Base-by-base conservation (phyloP, 2,329 filamentous ascomycete species). In the Didymella arachidicola region DNA sequence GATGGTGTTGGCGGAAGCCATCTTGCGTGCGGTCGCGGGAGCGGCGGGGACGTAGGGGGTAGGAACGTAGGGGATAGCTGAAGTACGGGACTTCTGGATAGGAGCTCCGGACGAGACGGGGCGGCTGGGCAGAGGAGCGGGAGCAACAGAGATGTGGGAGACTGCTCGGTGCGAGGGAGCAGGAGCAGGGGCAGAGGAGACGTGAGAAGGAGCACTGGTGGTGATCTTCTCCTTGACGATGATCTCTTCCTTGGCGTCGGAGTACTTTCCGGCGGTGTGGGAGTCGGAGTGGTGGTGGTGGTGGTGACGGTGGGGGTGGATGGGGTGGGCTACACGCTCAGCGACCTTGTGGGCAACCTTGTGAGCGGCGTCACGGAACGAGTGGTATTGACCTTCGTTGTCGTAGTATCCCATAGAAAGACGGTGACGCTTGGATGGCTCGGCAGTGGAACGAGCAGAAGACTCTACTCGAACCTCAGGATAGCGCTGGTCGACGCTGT, bases 381-480 rank as follows among this genome's bases (percentile, higher is more conserved):
- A 88, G 81, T 90, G 88, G 81, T 90, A 90, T 70, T 90, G 84
- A 76, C 88, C 88, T 78, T 90, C 87, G 82, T 90, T 86, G 86
- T 90, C 88, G 87, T 90, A 90, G 83, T 90, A 91, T 83, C 88
- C 88, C 88, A 91, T 91, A 75, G 88, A 87, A 84, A 79, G 79
- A 77, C 81, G 79, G 75, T 79, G 79, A 69, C 79, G 76, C 68
- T 78, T 79, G 62, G 79, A 77, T 67, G 78, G 72, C 73, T 86
- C 83, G 73, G 82, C 79, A 73, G 83, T 84, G 68, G 81, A 79
- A 67, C 79, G 79, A 70, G 78, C 75, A 75, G 80, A 73, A 53
- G 71, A 73, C 64, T 82, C 76, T 78, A 84, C 80, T 75, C 80
- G 80, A 71, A 85, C 80, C 70, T 84, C 75, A 51, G 75, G 67